Evolutionary conservation across 148 eudicot genomes (phyloP).

Genomic region (Beta vulgaris): DNA sequence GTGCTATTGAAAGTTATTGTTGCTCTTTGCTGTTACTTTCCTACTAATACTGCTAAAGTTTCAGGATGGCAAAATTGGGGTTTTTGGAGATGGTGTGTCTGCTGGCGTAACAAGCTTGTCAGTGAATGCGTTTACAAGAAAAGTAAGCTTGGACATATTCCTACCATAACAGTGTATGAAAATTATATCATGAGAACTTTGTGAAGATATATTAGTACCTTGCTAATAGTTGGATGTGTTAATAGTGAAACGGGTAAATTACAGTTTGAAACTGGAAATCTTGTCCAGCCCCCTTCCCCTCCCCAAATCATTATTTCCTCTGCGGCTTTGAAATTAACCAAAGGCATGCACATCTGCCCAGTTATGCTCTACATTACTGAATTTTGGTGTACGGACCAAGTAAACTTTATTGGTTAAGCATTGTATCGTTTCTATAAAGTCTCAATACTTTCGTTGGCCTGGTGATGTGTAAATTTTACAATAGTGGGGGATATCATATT

Average conservation of each 20-base stretch:
- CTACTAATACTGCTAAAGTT: slow-evolving; percentile 21
- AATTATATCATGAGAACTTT: not conserved
- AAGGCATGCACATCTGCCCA: not conserved
- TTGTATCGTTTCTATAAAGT: too few relatives aligned
- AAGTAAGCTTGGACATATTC: slow-evolving; percentile 32
- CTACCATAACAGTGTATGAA: not conserved
- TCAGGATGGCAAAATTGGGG: slow-evolving; percentile 35
- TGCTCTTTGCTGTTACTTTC: not conserved
- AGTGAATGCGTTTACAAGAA: slow-evolving; percentile 40
- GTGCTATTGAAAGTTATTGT: not conserved
- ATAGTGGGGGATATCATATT: not conserved
- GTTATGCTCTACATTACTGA: not conserved
- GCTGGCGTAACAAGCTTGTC: slow-evolving; percentile 30
- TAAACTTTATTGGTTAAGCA: too few relatives aligned
- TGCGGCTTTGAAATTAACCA: not conserved
- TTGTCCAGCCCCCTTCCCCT: not conserved
- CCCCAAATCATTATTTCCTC: not conserved
- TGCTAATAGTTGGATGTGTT: not conserved
- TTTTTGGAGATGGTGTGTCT: slow-evolving; percentile 27
- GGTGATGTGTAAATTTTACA: not conserved
- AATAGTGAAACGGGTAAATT: not conserved
- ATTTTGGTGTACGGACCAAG: not conserved
- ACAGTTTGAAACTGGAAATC: not conserved
- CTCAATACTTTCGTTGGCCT: too few relatives aligned
- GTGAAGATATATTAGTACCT: not conserved